Percentiles rank a stretch among this genome's conserved stretches.
Evolutionary conservation across 2,329 filamentous ascomycete species (phyloP).

Genomic region (Ophiocordyceps robertsii): DNA sequence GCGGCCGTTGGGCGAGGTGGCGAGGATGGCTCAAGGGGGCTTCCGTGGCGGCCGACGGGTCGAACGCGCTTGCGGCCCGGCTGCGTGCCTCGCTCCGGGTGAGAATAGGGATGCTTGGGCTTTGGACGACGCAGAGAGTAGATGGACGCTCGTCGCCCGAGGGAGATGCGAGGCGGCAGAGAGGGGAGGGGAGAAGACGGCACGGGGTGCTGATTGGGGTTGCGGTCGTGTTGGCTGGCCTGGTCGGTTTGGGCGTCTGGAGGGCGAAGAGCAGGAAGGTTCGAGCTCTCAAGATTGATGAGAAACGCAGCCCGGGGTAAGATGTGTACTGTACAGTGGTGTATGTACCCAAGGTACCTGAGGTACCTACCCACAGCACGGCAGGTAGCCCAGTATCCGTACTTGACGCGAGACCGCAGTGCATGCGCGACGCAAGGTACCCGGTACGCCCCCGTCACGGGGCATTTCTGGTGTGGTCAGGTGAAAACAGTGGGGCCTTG

Average conservation of each 20-base stretch:
- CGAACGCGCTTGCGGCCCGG: not conserved
- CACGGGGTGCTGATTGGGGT: constrained; percentile 2
- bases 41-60: constrained; percentile 1
- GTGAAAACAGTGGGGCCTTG: not conserved
- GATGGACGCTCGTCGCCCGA: constrained; percentile 1
- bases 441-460: not conserved
- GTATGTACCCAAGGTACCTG: not conserved
- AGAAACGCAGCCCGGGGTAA: not conserved
- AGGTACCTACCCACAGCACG: not conserved
- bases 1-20: not conserved
- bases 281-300: constrained; percentile 15
- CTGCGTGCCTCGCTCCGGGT: constrained; percentile 1
- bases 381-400: constrained; percentile 6
- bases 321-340: not conserved
- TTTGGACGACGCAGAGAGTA: not conserved
- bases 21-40: constrained; percentile 1
- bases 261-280: constrained; percentile 15
- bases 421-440: constrained; percentile 10
- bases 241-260: constrained; percentile 5
- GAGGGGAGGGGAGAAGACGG: constrained; percentile 1
- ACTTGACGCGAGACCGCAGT: not conserved
- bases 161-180: not conserved
- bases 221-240: not conserved
- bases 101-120: not conserved
- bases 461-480: constrained; percentile 1